Percentiles rank a stretch among this genome's conserved stretches.
Evolutionary conservation across 306 rosid genomes (phyloP).

Genomic region (Pueraria montana): DNA sequence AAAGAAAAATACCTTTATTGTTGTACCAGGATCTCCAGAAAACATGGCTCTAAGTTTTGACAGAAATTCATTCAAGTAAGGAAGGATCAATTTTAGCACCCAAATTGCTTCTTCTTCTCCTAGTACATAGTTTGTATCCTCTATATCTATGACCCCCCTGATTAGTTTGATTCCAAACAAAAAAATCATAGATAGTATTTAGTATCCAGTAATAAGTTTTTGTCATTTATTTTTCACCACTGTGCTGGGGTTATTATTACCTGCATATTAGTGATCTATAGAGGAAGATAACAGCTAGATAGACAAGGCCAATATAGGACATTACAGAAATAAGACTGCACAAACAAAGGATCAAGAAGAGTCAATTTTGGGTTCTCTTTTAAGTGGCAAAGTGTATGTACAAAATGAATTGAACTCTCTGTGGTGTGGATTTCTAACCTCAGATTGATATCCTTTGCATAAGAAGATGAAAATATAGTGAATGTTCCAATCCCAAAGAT

Average conservation of each 20-base stretch:
- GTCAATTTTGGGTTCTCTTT: slow-evolving; percentile 43
- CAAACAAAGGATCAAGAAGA: slow-evolving; percentile 25
- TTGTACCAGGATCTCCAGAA: slow-evolving; percentile 85
- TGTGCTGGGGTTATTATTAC: slow-evolving; percentile 55
- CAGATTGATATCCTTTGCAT: slow-evolving; percentile 69
- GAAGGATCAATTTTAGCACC: slow-evolving; percentile 69
- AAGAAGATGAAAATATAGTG: slow-evolving; percentile 67
- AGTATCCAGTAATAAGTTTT: neutral
- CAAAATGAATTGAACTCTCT: neutral
- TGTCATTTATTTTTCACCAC: slow-evolving; percentile 3
- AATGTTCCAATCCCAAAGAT: slow-evolving; percentile 78
- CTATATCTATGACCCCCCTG: slow-evolving; percentile 65
- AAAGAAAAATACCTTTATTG: slow-evolving; percentile 68
- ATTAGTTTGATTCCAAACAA: slow-evolving; percentile 37
- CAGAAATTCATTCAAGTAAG: slow-evolving; percentile 77
- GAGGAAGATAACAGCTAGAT: slow-evolving; percentile 75
- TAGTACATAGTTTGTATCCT: slow-evolving; percentile 58
- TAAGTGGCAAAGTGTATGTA: neutral
- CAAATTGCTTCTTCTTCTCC: slow-evolving; percentile 86
- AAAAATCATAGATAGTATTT: slow-evolving; percentile 15
- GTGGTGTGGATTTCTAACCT: slow-evolving; percentile 56
- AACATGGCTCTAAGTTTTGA: slow-evolving; percentile 74
- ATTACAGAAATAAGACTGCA: slow-evolving; percentile 74
- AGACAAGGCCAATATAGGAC: slow-evolving; percentile 76
- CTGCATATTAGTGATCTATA: slow-evolving; percentile 77